phyloP scores from a whole-genome alignment of 2,329 filamentous ascomycete species.

The Lasiodiplodia sp. region DNA sequence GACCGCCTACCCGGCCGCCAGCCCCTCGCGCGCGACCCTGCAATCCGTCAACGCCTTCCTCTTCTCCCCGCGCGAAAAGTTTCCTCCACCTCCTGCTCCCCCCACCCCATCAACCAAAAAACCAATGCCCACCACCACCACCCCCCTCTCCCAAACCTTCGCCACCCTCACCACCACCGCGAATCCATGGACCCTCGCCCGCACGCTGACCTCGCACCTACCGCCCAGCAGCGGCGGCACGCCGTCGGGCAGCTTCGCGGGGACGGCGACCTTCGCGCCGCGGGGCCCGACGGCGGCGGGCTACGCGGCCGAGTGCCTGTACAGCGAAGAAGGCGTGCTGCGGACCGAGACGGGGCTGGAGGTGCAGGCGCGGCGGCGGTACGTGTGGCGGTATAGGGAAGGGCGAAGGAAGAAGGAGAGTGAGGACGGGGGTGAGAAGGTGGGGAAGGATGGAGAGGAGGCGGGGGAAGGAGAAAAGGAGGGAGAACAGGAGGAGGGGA shows the following conservation, averaged over 20 bases:
- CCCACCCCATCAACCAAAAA: background rate
- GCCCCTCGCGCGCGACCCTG: slow-evolving; percentile 83
- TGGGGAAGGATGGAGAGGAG: slow-evolving; percentile 28
- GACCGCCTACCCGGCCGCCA: slow-evolving; percentile 77
- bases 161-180: background rate
- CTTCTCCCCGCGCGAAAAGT: slow-evolving; percentile 56
- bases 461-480: slow-evolving; percentile 20
- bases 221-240: slow-evolving; percentile 55
- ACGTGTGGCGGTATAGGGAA: slow-evolving; percentile 71
- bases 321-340: slow-evolving; percentile 72
- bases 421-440: too few relatives aligned
- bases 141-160: background rate
- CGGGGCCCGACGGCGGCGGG: slow-evolving; percentile 57
- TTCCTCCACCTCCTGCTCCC: background rate
- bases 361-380: slow-evolving; percentile 69
- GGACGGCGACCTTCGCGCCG: slow-evolving; percentile 69
- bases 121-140: too few relatives aligned
- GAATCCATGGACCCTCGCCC: slow-evolving; percentile 67
- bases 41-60: slow-evolving; percentile 92
- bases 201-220: slow-evolving; percentile 62
- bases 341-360: slow-evolving; percentile 60
- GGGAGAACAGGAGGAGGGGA: slow-evolving; percentile 51
- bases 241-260: slow-evolving; percentile 71
- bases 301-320: slow-evolving; percentile 65
- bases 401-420: slow-evolving; percentile 29